Evolutionary conservation across 202 grass and related monocot genomes (phyloP).

Genomic region (Panicum hallii): DNA sequence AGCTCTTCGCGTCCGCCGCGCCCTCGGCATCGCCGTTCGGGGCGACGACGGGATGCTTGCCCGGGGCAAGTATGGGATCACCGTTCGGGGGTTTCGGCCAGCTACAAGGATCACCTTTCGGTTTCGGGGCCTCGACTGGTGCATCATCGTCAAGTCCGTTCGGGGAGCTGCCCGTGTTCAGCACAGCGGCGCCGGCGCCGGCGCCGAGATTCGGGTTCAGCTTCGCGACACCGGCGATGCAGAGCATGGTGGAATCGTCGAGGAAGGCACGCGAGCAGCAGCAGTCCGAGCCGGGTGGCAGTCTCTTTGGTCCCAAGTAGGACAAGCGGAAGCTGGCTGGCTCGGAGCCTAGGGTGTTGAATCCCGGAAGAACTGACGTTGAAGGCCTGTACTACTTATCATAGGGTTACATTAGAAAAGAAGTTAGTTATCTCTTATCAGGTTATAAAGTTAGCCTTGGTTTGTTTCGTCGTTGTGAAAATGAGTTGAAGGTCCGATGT

Average conservation of each 20-base stretch:
- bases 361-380: background rate
- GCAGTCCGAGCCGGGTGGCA: background rate
- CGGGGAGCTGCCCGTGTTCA: background rate
- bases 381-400: background rate
- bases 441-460: no score
- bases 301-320: background rate
- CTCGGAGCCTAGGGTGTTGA: background rate
- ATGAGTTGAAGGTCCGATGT: no score
- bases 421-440: no score
- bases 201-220: background rate
- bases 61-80: background rate
- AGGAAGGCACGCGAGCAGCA: constrained; percentile 9
- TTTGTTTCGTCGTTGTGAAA: no score
- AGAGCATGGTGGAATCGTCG: constrained; percentile 11
- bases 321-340: background rate
- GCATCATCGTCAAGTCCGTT: background rate
- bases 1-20: background rate
- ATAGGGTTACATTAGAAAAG: no score
- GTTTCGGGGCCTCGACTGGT: no score
- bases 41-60: background rate
- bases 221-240: constrained; percentile 16
- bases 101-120: no score
- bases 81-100: background rate
- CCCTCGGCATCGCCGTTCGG: background rate
- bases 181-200: background rate